Percentiles rank a stretch among this genome's conserved stretches.
Conservation (phyloP, 2,329 filamentous ascomycete species). For the Chaetomiaceae sp. region DNA sequence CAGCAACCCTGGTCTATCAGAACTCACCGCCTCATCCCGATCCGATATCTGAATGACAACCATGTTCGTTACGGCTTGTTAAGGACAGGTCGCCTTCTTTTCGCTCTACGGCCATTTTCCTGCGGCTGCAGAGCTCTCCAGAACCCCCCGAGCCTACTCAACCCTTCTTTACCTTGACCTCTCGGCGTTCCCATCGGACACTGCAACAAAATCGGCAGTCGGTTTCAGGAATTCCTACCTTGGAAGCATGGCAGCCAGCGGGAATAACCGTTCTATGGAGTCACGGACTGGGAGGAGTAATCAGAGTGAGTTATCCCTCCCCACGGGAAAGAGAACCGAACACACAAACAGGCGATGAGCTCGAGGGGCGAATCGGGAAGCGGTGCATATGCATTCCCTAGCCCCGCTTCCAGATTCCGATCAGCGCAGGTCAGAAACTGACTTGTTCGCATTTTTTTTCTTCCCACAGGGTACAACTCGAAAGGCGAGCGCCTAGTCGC, state of each 20-base stretch:
- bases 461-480: constrained; percentile 72
- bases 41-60: constrained; percentile 6
- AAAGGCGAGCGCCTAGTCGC: constrained; percentile 93
- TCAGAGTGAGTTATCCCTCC: constrained; percentile 62
- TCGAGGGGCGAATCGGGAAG: constrained; percentile 1
- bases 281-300: constrained; percentile 73
- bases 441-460: constrained; percentile 32
- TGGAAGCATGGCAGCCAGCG: constrained; percentile 27
- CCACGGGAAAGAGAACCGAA: background rate
- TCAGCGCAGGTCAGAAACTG: constrained; percentile 35
- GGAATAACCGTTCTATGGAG: constrained; percentile 57
- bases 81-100: constrained; percentile 5
- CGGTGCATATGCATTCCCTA: too few relatives aligned
- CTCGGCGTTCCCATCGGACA: constrained; percentile 1
- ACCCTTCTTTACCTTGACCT: constrained; percentile 7
- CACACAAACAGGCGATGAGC: constrained; percentile 17
- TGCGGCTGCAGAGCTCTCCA: background rate
- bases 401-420: constrained; percentile 20
- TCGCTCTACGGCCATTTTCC: background rate
- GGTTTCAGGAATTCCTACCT: background rate
- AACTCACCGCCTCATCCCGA: constrained; percentile 8
- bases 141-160: background rate
- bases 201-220: constrained; percentile 22
- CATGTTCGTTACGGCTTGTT: constrained; percentile 11
- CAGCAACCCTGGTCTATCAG: background rate